Percentiles rank a stretch among this genome's conserved stretches.
phyloP scores from a whole-genome alignment of 1,139 yeast genomes.

The Yamadazyma trypodendri region DNA sequence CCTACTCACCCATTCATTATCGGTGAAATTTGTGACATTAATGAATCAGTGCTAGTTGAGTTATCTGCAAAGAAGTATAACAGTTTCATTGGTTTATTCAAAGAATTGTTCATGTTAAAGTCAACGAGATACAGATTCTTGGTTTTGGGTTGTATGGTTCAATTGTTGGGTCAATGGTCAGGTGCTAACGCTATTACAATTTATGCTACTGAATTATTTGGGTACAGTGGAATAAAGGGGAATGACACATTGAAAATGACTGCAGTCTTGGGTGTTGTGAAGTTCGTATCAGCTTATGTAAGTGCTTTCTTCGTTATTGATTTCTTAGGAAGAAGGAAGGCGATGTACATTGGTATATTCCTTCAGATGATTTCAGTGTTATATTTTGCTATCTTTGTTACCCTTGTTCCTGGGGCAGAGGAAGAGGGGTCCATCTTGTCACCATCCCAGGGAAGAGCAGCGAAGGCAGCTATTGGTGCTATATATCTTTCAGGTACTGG shows the following conservation, averaged over 20 bases:
- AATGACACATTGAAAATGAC: conserved; percentile 37
- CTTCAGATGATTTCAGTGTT: conserved; percentile 25
- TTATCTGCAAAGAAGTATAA: conserved; percentile 29
- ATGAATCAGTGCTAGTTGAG: conserved; percentile 36
- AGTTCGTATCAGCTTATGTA: conserved; percentile 37
- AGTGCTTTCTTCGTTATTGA: conserved; percentile 44
- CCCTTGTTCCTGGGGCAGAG: conserved; percentile 41
- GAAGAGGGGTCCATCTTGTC: conserved; percentile 22
- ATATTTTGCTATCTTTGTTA: conserved; percentile 43
- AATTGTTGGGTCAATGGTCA: conserved; percentile 54
- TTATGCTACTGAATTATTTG: conserved; percentile 51
- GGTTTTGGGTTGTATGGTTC: conserved; percentile 36
- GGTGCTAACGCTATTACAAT: conserved; percentile 59
- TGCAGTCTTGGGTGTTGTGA: conserved; percentile 43
- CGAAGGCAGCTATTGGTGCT: conserved; percentile 48
- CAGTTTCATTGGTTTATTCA: conserved; percentile 23
- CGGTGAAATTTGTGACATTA: conserved; percentile 47
- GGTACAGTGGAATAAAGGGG: conserved; percentile 41
- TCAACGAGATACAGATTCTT: conserved; percentile 43
- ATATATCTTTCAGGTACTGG: conserved; percentile 51
- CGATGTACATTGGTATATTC: conserved; percentile 34
- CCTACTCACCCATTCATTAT: conserved; percentile 45
- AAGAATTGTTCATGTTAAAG: conserved; percentile 30
- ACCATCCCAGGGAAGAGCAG: conserved; percentile 30
- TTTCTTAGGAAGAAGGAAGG: conserved; percentile 36